Base-by-base conservation (phyloP, 73 alveolate genomes). In the Blepharisma japonicum region DNA sequence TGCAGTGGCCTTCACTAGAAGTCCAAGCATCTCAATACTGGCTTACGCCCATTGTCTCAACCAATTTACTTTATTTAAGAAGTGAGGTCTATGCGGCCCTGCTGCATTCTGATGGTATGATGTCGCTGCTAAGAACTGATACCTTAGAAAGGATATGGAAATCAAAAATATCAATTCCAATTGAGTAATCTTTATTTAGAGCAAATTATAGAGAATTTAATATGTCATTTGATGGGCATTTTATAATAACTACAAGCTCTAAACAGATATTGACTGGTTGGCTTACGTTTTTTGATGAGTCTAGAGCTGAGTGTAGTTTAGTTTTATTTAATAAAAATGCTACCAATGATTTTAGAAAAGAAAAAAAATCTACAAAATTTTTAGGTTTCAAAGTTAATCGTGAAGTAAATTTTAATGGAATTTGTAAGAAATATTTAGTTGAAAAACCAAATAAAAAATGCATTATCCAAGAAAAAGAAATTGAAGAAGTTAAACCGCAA, bases 211-310 rank as follows among this genome's bases (percentile, higher is more conserved):
- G 5, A 25, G 74, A 61, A 14, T 61, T 61, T 25, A n/a, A 61
- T 25, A 18, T 61, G 74, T n/a, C 74, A 14, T 39, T 61, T 61
- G 74, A 61, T 25, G 74, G 74, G 18, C 74, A 61, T 25, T 61
- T 61, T 25, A 61, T 61, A 18, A 20, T 61, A 11, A 61, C 38
- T 20, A 61, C 74, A 14, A 14, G 47, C n/a, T 8, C 49, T 18
- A 61, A 61, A 25, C 38, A 61, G 18, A 14, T 61, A 25, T 14
- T 61, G 14, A 39, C 74, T 2, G 74, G 74, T 4, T 61, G 74
- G 74, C 14, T 61, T 9, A 61, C 74, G n/a, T 61, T 61, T n/a
- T 39, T 14, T 20, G 74, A 61, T 61, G 74, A 61, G 5, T 32
- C 42, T 0, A 0, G 74, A 61, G 38, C 18, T 18, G 18, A 20